phyloP scores from a whole-genome alignment of 345 rosid genomes.

The Psidium friedrichsthalianum region DNA sequence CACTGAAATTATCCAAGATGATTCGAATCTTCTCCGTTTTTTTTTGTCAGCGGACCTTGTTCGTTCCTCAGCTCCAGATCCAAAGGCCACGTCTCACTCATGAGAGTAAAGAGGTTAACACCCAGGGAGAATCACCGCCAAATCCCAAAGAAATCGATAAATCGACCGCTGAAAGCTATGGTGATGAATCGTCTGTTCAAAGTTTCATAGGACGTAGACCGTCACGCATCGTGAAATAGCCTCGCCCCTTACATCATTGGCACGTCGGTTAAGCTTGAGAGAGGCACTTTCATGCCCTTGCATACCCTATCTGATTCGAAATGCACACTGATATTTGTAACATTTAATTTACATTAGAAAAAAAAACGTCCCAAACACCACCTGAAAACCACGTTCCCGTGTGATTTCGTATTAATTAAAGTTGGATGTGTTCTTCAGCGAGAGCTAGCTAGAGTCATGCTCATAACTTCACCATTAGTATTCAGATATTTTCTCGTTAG shows the following conservation, averaged over 20 bases:
- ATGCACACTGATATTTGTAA: not conserved
- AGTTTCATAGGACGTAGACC: not conserved
- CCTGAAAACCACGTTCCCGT: not conserved
- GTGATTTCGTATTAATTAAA: not conserved
- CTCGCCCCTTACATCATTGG: not conserved
- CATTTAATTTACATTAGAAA: not conserved
- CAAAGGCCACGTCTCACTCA: not conserved
- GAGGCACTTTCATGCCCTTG: not conserved
- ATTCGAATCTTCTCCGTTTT: not conserved
- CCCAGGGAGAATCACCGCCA: not conserved
- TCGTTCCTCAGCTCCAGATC: not conserved
- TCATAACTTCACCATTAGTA: not conserved
- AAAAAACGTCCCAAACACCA: not conserved
- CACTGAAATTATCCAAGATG: not conserved
- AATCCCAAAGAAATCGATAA: not conserved
- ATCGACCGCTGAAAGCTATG: not conserved
- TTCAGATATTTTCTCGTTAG: not conserved
- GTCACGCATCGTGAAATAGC: not conserved
- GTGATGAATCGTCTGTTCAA: not conserved
- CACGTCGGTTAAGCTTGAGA: not conserved
- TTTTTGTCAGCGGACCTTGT: not conserved
- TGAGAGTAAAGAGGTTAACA: not conserved
- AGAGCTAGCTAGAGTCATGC: not conserved
- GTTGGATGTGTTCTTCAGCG: not conserved
- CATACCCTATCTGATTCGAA: not conserved